A percentile compares a stretch with the other conserved stretches of the same genome.
phyloP scores from a whole-genome alignment of 345 rosid species.

The Ceriops zippeliana region DNA sequence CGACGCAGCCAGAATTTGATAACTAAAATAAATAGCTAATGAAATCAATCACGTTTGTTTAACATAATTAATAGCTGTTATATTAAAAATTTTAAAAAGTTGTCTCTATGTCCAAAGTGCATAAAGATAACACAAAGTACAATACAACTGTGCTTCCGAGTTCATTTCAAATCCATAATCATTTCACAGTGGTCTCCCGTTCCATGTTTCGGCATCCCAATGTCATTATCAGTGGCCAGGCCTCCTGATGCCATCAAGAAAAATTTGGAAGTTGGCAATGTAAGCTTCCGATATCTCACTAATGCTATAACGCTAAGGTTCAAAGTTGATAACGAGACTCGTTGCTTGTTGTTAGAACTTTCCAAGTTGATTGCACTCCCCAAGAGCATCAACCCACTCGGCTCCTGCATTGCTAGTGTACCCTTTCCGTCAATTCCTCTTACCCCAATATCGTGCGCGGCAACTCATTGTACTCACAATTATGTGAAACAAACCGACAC shows the following conservation, averaged over 20 bases:
- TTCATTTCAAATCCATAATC: background rate
- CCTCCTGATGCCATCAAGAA: background rate
- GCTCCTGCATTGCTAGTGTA: background rate
- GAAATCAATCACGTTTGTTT: too few relatives aligned
- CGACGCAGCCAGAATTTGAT: too few relatives aligned
- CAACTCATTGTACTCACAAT: too few relatives aligned
- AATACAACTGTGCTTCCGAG: too few relatives aligned
- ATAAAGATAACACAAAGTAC: too few relatives aligned
- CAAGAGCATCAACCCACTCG: too few relatives aligned
- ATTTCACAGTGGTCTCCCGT: constrained; percentile 13
- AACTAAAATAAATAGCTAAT: too few relatives aligned
- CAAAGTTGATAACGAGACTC: constrained; percentile 1
- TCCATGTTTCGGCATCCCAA: background rate
- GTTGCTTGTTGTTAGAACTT: constrained; percentile 8
- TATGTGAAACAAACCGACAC: too few relatives aligned
- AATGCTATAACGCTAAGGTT: background rate
- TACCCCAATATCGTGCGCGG: too few relatives aligned
- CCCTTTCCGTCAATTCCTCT: background rate
- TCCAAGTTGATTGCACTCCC: background rate
- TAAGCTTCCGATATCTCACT: background rate
- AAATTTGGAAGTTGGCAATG: background rate
- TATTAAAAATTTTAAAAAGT: too few relatives aligned
- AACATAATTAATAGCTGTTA: too few relatives aligned
- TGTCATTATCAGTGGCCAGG: constrained; percentile 13
- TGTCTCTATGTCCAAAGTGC: too few relatives aligned